phyloP scores from a whole-genome alignment of 345 rosid species.

The Erucastrum elatum region DNA sequence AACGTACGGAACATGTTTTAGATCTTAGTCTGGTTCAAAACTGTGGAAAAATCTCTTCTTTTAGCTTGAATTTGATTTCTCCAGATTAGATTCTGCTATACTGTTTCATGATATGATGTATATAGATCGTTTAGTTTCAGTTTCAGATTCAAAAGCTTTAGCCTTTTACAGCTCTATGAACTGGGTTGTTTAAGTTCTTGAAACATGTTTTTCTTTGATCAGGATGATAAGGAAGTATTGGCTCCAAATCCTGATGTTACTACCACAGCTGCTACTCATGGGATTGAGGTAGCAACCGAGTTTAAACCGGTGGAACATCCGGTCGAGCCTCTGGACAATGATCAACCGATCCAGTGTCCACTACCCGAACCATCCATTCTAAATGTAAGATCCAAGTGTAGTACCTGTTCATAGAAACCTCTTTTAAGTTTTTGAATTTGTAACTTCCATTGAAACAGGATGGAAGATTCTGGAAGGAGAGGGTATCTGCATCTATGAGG shows the following conservation, averaged over 20 bases:
- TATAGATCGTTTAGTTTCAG: not conserved
- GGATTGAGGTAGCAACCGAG: slow-evolving; percentile 79
- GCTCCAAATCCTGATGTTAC: slow-evolving; percentile 56
- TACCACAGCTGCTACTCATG: slow-evolving; percentile 57
- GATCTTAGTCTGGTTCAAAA: slow-evolving; percentile 20
- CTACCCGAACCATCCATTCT: slow-evolving; percentile 90
- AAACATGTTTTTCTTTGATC: slow-evolving; percentile 13
- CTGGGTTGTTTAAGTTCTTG: not conserved
- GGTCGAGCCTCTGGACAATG: slow-evolving; percentile 73
- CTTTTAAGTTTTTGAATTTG: not conserved
- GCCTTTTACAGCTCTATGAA: not conserved
- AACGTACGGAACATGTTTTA: not conserved
- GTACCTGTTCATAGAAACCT: not conserved
- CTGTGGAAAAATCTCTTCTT: not conserved
- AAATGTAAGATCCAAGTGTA: slow-evolving; percentile 53
- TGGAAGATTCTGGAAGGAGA: slow-evolving; percentile 94
- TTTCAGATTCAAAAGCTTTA: slow-evolving; percentile 5
- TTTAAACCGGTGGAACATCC: slow-evolving; percentile 98
- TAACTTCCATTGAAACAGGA: slow-evolving; percentile 49
- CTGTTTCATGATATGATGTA: not conserved
- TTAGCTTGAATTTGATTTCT: slow-evolving; percentile 13
- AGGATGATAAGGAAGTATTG: slow-evolving; percentile 70
- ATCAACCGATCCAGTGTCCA: slow-evolving; percentile 83
- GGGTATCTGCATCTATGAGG: slow-evolving; percentile 62
- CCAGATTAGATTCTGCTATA: not conserved